These are phyloP conservation scores for Sisymbrium altissimum DNA, from an alignment of 345 rosid genomes.

Conservation along the genomic window DNA sequence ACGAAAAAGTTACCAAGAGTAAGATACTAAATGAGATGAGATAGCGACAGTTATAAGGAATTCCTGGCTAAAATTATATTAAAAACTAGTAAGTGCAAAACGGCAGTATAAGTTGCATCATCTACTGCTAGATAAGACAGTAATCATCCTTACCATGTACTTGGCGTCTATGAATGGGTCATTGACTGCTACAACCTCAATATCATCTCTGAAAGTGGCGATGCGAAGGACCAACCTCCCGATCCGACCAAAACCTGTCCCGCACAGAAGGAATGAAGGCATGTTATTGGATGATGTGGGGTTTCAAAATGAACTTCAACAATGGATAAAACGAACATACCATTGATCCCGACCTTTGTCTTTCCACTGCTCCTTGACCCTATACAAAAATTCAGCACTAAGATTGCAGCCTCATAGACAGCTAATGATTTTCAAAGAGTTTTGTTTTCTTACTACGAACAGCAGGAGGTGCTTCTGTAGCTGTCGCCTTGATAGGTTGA, in stretches of 20 bases:
- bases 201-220: slow-evolving; percentile 79
- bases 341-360: slow-evolving; percentile 83
- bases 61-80: not conserved
- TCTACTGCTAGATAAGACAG: not conserved
- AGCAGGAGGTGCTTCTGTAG: slow-evolving; percentile 65
- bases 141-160: slow-evolving; percentile 66
- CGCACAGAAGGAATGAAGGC: not conserved
- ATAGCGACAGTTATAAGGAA: not conserved
- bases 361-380: slow-evolving; percentile 52
- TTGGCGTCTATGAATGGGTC: slow-evolving; percentile 91
- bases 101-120: not conserved
- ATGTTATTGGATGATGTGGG: not conserved
- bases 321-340: slow-evolving; percentile 39
- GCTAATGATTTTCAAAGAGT: not conserved
- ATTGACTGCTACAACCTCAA: slow-evolving; percentile 85
- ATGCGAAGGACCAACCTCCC: slow-evolving; percentile 88
- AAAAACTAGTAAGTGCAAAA: not conserved
- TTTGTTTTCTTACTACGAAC: slow-evolving; percentile 47
- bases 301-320: not conserved
- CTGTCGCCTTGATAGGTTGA: slow-evolving; percentile 72
- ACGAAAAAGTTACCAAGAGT: not conserved
- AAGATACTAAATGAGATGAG: not conserved
- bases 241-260: slow-evolving; percentile 92
- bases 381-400: slow-evolving; percentile 26
- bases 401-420: slow-evolving; percentile 7